A percentile compares a stretch with the other conserved stretches of the same genome.
phyloP scores from a whole-genome alignment of 1,139 yeast species.

The Yamadazyma atmosphaerica region DNA sequence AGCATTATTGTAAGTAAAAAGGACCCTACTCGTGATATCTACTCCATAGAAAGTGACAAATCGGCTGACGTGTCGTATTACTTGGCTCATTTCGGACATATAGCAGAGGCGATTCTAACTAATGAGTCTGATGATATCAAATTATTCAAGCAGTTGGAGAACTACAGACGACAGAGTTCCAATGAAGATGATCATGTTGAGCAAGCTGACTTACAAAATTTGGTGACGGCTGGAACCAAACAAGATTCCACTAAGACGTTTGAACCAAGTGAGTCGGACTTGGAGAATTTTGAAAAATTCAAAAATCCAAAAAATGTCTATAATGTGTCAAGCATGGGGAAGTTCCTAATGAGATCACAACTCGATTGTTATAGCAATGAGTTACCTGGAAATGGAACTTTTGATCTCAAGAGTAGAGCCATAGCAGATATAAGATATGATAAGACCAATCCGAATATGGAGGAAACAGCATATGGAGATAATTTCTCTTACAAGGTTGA shows the following conservation, averaged over 20 bases:
- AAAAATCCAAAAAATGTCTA: slow-evolving; percentile 39
- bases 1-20: slow-evolving; percentile 39
- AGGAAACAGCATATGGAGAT: slow-evolving; percentile 48
- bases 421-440: slow-evolving; percentile 85
- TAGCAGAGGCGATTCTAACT: slow-evolving; percentile 73
- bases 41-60: slow-evolving; percentile 72
- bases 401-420: slow-evolving; percentile 91
- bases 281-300: slow-evolving; percentile 14
- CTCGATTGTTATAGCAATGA: slow-evolving; percentile 77
- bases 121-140: slow-evolving; percentile 52
- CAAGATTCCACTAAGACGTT: too few species aligned
- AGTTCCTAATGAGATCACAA: slow-evolving; percentile 84
- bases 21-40: slow-evolving; percentile 31
- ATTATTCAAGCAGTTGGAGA: slow-evolving; percentile 11
- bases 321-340: slow-evolving; percentile 70
- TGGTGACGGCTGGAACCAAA: too few species aligned
- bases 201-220: slow-evolving; percentile 1
- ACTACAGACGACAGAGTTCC: neutral
- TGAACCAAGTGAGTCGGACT: neutral
- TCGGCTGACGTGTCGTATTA: slow-evolving; percentile 68
- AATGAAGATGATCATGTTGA: neutral
- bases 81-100: slow-evolving; percentile 76
- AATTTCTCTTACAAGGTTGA: slow-evolving; percentile 47
- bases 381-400: slow-evolving; percentile 88
- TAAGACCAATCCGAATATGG: slow-evolving; percentile 56